Evolutionary conservation across 192 early-diverging fungal species (phyloP), one percentile per base, ranked within the genome.

Genomic region (Lobosporangium transversale): DNA sequence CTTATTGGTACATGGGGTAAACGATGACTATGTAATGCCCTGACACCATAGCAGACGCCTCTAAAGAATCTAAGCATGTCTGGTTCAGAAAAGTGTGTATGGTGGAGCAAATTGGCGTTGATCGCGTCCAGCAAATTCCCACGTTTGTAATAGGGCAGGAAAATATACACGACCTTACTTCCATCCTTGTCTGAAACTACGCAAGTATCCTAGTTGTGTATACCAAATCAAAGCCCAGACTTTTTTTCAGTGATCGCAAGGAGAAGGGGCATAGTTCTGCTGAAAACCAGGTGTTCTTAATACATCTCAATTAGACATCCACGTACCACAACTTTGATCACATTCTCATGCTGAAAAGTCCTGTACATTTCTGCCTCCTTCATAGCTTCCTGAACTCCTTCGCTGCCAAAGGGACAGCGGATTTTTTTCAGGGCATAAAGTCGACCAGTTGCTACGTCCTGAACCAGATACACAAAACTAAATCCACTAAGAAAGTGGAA

Each of bases 391-490:
- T 82, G 82, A 6, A 85, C 83, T 12, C 84, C 81, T 42, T 88
- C 89, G 6, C 83, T 88, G 0, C 85, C 89, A 24, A 81, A 70
- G 3, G 85, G 82, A 68, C 90, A 91, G 37, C 85, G 57, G 40
- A 93, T 89, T 66, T 88, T 89, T 40, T 93, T 93, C 40, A 91
- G 36, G 6, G 92, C 92, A 63, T 80, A 88, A 20, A 85, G 69
- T 35, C 70, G 67, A 0, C 70, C 70, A 7, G 69, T 82, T 3
- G 71, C 81, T 4, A 67, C 58, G 49, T 89, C 87, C 53, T 89
- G 79, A 14, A 87, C 86, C 4, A 93, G 76, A 44, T 87, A 84
- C 7, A 93, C 92, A 54, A 84, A 84, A 35, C 89, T 88, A 78
- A 92, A 93, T 9, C 89, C 92, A 55, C 92, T 88, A 50, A 42